Evolutionary conservation across 1,139 yeast species (phyloP), one percentile per base, ranked within the genome.

Genomic region (Pichia sp.): DNA sequence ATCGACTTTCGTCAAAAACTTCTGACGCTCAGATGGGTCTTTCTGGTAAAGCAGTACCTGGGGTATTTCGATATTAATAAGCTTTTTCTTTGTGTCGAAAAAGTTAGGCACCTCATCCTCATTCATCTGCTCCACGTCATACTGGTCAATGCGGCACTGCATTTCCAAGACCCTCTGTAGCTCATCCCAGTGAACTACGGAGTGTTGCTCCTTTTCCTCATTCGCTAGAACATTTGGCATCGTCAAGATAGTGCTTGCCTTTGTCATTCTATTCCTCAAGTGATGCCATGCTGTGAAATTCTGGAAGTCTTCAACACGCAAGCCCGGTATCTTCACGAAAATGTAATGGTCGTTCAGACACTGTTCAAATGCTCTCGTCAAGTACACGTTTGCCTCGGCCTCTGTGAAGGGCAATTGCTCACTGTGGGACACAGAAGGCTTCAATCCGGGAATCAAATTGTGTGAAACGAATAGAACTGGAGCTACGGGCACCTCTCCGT

Each of bases 301-400:
- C 29, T 73, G 73, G 57, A 89, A 73, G 68, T 89, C 96, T n/a
- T 71, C 71, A 51, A 77, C 71, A 2, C 69, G 69, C 53, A 89
- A 68, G 0, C 95, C 95, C 0, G 96, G 96, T 48, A 81, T 82
- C 63, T 87, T 80, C 0, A 88, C 74, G 16, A 89, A 69, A 2
- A 90, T 64, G 62, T 85, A 87, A 0, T 85, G 87, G 66, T 88
- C 87, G 0, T 92, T 80, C 1, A 83, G 72, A 64, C 96, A 90
- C 46, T 77, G 75, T 2, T 83, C 80, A 14, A 84, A 70, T 43
- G 82, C 67, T 54, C 78, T 74, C 52, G 77, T 74, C 16, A 83
- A 64, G 57, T 83, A 65, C 48, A 74, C 74, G 40, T 77, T 73
- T 12, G 80, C 81, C n/a, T 75, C 73, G 1, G 66, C 69, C 0